Base-by-base conservation (phyloP, 352 stramenopile genomes). In the Phytophthora fragariaefolia region DNA sequence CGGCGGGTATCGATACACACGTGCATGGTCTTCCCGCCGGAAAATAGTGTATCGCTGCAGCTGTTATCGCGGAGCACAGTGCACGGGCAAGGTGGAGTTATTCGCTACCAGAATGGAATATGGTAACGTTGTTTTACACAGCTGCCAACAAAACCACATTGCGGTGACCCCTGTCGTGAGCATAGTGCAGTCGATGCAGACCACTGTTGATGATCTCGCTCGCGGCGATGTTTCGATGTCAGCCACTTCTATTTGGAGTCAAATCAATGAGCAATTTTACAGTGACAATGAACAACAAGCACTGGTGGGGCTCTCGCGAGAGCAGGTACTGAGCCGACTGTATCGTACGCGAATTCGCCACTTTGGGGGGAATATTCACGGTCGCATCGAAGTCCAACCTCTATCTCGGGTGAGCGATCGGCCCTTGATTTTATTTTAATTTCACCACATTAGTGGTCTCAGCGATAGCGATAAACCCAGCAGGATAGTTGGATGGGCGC, bases 401-500 rank as follows among this genome's bases (percentile, higher is more conserved):
- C 36, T 49, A 3, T 53, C 47, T 36, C 6, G 50, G 4, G 20
- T 34, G 2, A 10, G 7, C 18, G 49, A 32, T 10, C 6, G 34
- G 8, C 10, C 27, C 9, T 6, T 36, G 3, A 10, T 9, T 3
- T 48, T 58, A 9, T 58, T 58, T 36, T 22, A 47, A 23, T 58
- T 58, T 28, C 50, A 58, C n/a, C 13, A 36, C 4, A 23, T 48
- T 13, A 17, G 4, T 18, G 4, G 6, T 13, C 32, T 8, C 34
- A 42, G 18, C 34, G 34, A 28, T 13, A 36, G 15, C 8, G 46
- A 53, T 3, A 6, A 38, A 6, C 50, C 50, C 5, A 49, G 42
- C 1, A 18, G 65, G 7, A 58, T 75, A 28, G 47, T 78, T 32
- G 60, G 66, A 0, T 78, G 58, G 58, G 57, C 58, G 0, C 70